phyloP scores from a whole-genome alignment of 441 rosid genomes.

The Gossypium davidsonii region DNA sequence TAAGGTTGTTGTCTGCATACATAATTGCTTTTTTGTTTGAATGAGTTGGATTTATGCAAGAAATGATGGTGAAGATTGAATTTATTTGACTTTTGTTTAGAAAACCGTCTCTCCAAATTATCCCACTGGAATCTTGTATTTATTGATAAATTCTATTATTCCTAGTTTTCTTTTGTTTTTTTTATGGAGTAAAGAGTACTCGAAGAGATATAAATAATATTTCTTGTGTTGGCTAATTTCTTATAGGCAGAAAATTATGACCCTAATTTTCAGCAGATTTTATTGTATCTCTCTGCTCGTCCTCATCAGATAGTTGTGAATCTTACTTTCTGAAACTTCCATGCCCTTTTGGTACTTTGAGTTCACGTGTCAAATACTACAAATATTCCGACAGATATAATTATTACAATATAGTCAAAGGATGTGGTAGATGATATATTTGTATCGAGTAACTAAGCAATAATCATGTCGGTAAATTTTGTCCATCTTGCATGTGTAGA shows the following conservation, averaged over 20 bases:
- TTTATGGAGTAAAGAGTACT: not conserved
- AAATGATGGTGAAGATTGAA: not conserved
- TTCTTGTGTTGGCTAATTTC: slow-evolving; percentile 15
- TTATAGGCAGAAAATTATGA: slow-evolving; percentile 10
- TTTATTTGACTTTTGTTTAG: not conserved
- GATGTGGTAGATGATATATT: not conserved
- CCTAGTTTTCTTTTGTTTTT: not conserved
- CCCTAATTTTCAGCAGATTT: slow-evolving; percentile 15
- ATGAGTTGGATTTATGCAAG: not conserved
- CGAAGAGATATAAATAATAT: not conserved
- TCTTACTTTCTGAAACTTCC: slow-evolving; percentile 10
- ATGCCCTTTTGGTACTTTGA: slow-evolving; percentile 9
- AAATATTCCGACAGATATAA: not conserved
- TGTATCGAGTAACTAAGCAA: not conserved
- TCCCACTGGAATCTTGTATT: slow-evolving; percentile 21
- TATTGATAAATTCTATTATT: not conserved
- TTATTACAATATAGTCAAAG: not conserved
- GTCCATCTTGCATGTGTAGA: not conserved
- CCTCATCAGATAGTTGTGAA: not conserved
- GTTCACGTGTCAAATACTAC: slow-evolving; percentile 15
- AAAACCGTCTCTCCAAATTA: slow-evolving; percentile 18
- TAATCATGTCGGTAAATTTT: not conserved
- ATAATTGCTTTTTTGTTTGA: not conserved
- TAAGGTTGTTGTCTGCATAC: not conserved
- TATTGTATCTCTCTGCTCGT: not conserved